These are phyloP conservation scores for Stereum hirsutum DNA, from an alignment of 1,284 basidiomycete genomes.

Conservation along the genomic window DNA sequence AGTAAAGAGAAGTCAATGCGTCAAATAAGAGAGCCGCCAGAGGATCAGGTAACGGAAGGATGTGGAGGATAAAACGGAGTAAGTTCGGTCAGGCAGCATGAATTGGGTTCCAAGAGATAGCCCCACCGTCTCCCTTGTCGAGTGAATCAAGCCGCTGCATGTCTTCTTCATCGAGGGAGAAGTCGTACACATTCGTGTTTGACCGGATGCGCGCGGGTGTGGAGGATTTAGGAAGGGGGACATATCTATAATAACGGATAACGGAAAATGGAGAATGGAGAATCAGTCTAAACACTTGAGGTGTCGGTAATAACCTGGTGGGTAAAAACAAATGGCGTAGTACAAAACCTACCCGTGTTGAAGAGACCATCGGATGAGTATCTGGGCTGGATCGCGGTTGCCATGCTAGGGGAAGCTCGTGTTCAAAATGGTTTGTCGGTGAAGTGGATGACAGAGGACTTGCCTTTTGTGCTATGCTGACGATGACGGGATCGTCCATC, in stretches of 20 bases:
- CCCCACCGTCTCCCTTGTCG: slow-evolving; percentile 36
- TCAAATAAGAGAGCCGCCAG: no score
- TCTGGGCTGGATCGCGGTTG: slow-evolving; percentile 42
- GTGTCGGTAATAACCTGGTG: no score
- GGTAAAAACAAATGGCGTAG: no score
- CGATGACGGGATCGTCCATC: slow-evolving; percentile 30
- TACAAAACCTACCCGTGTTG: slow-evolving; percentile 44
- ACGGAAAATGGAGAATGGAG: not conserved
- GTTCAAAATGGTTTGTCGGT: not conserved
- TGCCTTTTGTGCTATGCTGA: slow-evolving; percentile 33
- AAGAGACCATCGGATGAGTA: slow-evolving; percentile 63
- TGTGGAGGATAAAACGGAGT: no score
- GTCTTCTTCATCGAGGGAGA: slow-evolving; percentile 39
- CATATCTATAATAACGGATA: slow-evolving; percentile 22
- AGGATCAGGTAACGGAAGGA: no score
- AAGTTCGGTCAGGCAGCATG: slow-evolving; percentile 25
- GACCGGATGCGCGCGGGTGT: slow-evolving; percentile 39
- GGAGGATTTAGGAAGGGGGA: slow-evolving; percentile 48
- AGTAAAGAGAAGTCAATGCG: no score
- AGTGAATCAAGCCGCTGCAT: slow-evolving; percentile 39
- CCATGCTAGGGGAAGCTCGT: slow-evolving; percentile 20
- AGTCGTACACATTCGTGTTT: slow-evolving; percentile 46
- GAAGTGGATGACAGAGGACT: slow-evolving; percentile 1
- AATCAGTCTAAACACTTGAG: no score
- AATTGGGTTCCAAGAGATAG: slow-evolving; percentile 43